These are phyloP conservation scores for Neonectria sp. DNA, from an alignment of 2,329 filamentous ascomycete genomes.

Conservation along the genomic window DNA sequence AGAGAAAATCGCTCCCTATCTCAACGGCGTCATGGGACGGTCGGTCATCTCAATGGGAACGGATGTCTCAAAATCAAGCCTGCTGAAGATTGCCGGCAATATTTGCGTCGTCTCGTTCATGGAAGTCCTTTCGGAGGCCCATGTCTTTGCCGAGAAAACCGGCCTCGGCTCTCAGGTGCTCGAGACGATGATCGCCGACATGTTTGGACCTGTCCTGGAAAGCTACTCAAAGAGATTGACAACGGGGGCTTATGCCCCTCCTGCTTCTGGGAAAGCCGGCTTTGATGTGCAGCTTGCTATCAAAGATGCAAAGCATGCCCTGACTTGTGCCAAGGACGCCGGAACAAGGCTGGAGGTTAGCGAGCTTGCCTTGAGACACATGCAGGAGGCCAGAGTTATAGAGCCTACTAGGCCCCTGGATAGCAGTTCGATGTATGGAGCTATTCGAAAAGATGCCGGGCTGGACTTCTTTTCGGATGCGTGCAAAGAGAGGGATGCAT, in stretches of 20 bases:
- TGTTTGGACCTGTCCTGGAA: constrained; percentile 48
- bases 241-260: constrained; percentile 46
- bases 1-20: constrained; percentile 54
- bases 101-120: constrained; percentile 47
- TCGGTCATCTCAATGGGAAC: constrained; percentile 59
- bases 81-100: constrained; percentile 61
- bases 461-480: constrained; percentile 20
- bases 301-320: constrained; percentile 27
- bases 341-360: constrained; percentile 19
- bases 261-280: background rate
- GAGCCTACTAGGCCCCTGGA: constrained; percentile 20
- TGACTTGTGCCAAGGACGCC: constrained; percentile 14
- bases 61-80: constrained; percentile 56
- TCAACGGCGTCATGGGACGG: constrained; percentile 57
- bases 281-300: constrained; percentile 25
- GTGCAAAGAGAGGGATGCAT: constrained; percentile 19
- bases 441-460: constrained; percentile 16
- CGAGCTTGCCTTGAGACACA: constrained; percentile 20
- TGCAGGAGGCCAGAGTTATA: constrained; percentile 17
- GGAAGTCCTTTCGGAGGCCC: constrained; percentile 50
- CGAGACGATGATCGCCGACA: constrained; percentile 47
- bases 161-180: constrained; percentile 43
- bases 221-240: constrained; percentile 49
- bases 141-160: constrained; percentile 51
- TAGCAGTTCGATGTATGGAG: constrained; percentile 28